A percentile compares a stretch with the other conserved stretches of the same genome.
Conservation (phyloP, 2,329 filamentous ascomycete species). For the Colletotrichum brevisporum region DNA sequence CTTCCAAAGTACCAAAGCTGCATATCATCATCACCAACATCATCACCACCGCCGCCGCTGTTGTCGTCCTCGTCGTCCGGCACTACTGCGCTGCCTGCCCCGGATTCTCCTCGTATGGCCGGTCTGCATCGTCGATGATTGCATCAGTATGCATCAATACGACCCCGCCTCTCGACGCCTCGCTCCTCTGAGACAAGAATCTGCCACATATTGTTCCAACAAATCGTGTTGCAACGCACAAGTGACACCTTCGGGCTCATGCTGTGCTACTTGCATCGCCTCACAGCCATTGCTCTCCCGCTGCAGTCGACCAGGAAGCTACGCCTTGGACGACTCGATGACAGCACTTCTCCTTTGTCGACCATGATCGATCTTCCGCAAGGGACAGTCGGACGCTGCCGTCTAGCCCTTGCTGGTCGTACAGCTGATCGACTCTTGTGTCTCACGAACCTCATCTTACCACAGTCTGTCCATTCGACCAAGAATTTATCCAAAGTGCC, state of each 20-base stretch:
- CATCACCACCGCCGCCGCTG: too few species aligned
- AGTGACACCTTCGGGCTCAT: slow-evolving; percentile 13
- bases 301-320: slow-evolving; percentile 7
- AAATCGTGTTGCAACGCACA: slow-evolving; percentile 11
- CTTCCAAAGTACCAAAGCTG: not conserved
- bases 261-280: slow-evolving; percentile 17
- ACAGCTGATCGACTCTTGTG: not conserved
- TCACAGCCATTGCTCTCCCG: slow-evolving; percentile 21
- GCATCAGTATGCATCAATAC: slow-evolving; percentile 21
- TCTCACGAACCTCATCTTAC: slow-evolving; percentile 18
- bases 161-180: not conserved
- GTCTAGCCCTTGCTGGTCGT: slow-evolving; percentile 2
- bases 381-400: slow-evolving; percentile 10
- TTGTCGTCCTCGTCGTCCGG: too few species aligned
- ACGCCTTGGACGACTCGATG: slow-evolving; percentile 50
- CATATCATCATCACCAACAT: not conserved
- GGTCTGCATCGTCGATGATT: slow-evolving; percentile 15
- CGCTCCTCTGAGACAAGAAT: slow-evolving; percentile 3
- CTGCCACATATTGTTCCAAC: slow-evolving; percentile 19
- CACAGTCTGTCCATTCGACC: slow-evolving; percentile 16
- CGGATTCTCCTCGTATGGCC: not conserved
- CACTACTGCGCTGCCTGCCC: not conserved
- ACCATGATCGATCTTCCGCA: slow-evolving; percentile 16
- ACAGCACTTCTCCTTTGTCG: slow-evolving; percentile 52
- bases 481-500: slow-evolving; percentile 9